phyloP scores from a whole-genome alignment of 208 protist genomes.

The Angomonas deanei region DNA sequence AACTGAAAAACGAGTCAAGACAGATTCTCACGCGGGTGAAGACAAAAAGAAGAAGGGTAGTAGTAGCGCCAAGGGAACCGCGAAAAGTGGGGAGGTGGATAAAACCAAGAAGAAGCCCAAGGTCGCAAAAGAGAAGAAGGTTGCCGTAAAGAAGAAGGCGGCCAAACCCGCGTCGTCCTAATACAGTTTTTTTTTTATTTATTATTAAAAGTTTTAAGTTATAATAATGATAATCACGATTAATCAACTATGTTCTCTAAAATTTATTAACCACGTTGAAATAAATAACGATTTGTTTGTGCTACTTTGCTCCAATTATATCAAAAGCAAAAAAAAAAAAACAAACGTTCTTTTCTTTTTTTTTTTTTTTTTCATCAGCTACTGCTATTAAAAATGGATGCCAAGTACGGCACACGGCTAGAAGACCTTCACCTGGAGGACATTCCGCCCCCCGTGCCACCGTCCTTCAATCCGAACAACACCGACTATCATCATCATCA shows the following conservation, averaged over 20 bases:
- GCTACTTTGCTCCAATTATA: too few relatives aligned
- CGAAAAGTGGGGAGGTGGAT: not conserved
- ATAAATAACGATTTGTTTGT: too few relatives aligned
- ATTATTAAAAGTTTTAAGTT: not conserved
- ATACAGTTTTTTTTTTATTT: not conserved
- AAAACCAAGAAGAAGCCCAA: not conserved
- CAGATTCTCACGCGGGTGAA: too few relatives aligned
- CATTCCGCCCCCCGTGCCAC: constrained; percentile 2
- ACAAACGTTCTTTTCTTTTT: constrained; percentile 8
- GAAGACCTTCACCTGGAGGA: not conserved
- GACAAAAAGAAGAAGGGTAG: too few relatives aligned
- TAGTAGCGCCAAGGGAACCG: too few relatives aligned
- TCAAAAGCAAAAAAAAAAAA: too few relatives aligned
- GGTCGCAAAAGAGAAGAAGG: not conserved
- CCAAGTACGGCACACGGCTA: not conserved
- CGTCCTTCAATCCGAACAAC: not conserved
- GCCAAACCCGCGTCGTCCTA: not conserved
- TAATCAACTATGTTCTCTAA: not conserved
- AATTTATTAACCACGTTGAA: too few relatives aligned
- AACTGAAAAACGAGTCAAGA: too few relatives aligned
- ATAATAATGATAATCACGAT: not conserved
- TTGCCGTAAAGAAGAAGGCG: not conserved
- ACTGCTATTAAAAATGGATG: not conserved
- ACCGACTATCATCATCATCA: not conserved
- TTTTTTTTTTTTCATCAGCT: constrained; percentile 1